Conservation (phyloP, 805 yeast species). For the Barnettozyma vustinii region DNA sequence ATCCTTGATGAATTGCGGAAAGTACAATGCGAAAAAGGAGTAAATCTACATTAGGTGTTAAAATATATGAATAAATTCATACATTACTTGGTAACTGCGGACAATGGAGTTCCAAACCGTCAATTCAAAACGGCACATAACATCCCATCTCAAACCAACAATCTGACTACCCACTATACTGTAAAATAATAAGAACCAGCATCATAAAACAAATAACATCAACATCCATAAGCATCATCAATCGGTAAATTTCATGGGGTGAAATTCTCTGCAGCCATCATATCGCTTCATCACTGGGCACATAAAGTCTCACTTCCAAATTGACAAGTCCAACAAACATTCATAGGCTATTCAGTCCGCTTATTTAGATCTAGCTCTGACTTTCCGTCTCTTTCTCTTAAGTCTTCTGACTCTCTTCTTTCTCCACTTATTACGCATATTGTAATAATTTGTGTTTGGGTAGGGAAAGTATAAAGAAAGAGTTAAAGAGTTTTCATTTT, state of each 20-base stretch:
- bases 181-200: constrained; percentile 13
- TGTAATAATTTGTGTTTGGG: constrained; percentile 18
- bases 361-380: constrained; percentile 99
- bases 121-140: neutral
- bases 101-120: constrained; percentile 4
- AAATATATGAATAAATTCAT: constrained; percentile 18
- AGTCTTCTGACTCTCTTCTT: constrained; percentile 99
- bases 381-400: constrained; percentile 99
- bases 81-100: constrained; percentile 11
- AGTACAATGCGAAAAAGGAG: too few relatives aligned
- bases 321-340: neutral
- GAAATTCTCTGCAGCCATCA: neutral
- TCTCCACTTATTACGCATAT: constrained; percentile 98
- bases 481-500: constrained; percentile 16
- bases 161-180: neutral
- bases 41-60: neutral
- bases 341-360: constrained; percentile 36
- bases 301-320: neutral
- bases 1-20: too few relatives aligned
- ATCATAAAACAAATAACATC: constrained; percentile 5
- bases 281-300: neutral
- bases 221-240: constrained; percentile 3
- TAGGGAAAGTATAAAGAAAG: constrained; percentile 10
- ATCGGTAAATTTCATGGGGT: neutral
- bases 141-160: constrained; percentile 2